These are phyloP conservation scores for Fusarium cyanostomum DNA, from an alignment of 2,329 filamentous ascomycete species.

Conservation along the genomic window DNA sequence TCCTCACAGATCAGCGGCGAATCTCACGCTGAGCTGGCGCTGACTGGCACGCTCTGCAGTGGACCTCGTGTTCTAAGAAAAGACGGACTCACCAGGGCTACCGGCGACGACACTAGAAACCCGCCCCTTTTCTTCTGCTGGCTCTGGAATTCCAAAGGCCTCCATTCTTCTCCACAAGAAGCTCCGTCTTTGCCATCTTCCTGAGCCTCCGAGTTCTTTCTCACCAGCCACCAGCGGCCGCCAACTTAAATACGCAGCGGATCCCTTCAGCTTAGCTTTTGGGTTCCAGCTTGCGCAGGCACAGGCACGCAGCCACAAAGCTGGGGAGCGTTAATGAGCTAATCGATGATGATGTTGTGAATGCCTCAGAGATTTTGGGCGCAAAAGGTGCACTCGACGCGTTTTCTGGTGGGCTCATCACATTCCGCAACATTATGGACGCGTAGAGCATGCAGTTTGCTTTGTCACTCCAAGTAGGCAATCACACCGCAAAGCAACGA, in stretches of 20 bases:
- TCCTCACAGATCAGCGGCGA: conserved; percentile 18
- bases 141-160: conserved; percentile 19
- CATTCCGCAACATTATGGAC: neutral
- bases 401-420: neutral
- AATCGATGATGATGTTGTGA: conserved; percentile 7
- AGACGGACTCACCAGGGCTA: conserved; percentile 25
- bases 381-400: neutral
- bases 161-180: conserved; percentile 25
- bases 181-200: conserved; percentile 19
- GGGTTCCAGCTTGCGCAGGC: conserved; percentile 28
- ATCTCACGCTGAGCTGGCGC: conserved; percentile 25
- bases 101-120: conserved; percentile 18
- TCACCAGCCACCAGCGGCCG: neutral
- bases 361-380: neutral
- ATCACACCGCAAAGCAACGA: neutral
- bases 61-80: conserved; percentile 34
- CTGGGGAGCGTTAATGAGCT: conserved; percentile 5
- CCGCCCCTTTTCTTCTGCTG: conserved; percentile 24
- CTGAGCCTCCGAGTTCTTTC: neutral
- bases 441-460: neutral
- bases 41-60: conserved; percentile 16
- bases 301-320: neutral
- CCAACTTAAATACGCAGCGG: neutral
- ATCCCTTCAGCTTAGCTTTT: neutral
- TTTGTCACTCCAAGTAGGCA: neutral